These are phyloP conservation scores for Schizophyllum commune DNA, from an alignment of 1,284 basidiomycete genomes.

Conservation along the genomic window DNA sequence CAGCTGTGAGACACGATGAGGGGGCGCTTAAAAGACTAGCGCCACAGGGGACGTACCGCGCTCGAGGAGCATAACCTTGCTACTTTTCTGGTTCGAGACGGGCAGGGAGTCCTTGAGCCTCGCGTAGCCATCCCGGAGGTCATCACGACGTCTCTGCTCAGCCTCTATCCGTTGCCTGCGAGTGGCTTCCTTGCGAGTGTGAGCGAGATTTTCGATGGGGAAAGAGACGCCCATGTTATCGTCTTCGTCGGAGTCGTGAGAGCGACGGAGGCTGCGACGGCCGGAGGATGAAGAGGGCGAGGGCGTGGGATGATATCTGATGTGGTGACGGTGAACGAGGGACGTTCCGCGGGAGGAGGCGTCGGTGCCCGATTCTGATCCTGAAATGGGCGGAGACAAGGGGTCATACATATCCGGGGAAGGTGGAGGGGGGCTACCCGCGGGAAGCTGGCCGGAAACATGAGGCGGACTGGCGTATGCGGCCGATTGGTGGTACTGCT, in stretches of 20 bases:
- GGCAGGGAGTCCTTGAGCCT: constrained; percentile 81
- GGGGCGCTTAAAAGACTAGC: constrained; percentile 8
- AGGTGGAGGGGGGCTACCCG: constrained; percentile 59
- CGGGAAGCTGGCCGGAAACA: constrained; percentile 39
- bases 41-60: constrained; percentile 48
- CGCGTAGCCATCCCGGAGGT: constrained; percentile 81
- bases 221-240: constrained; percentile 56
- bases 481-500: constrained; percentile 33
- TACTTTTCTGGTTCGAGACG: constrained; percentile 79
- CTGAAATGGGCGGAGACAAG: constrained; percentile 73
- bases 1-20: constrained; percentile 35
- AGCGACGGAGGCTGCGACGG: constrained; percentile 57
- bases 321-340: constrained; percentile 61
- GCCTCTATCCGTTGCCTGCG: constrained; percentile 76
- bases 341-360: constrained; percentile 66
- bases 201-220: constrained; percentile 59
- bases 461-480: constrained; percentile 44
- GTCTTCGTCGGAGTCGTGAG: constrained; percentile 74
- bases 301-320: constrained; percentile 69
- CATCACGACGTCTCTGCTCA: constrained; percentile 80
- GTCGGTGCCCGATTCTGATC: constrained; percentile 77
- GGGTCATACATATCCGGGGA: constrained; percentile 75
- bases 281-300: constrained; percentile 68
- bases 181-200: constrained; percentile 77
- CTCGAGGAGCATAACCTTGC: constrained; percentile 82